These are phyloP conservation scores for Cordyceps cateniannulata DNA, from an alignment of 2,329 filamentous ascomycete species.

Conservation along the genomic window DNA sequence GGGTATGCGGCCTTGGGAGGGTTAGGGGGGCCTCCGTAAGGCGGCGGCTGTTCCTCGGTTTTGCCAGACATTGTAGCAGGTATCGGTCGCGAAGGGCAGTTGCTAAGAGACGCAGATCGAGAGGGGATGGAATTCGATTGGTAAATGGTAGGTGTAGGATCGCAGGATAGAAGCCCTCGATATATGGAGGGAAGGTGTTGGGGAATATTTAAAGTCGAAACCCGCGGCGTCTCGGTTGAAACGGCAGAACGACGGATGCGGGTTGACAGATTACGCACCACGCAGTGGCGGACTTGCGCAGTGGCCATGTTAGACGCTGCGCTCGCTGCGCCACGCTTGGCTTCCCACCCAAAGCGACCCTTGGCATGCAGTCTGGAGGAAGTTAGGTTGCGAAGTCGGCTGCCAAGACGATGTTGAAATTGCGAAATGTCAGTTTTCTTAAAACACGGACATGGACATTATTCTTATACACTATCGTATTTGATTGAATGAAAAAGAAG, in stretches of 20 bases:
- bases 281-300: slow-evolving; percentile 1
- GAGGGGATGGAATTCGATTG: not conserved
- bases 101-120: not conserved
- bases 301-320: slow-evolving; percentile 5
- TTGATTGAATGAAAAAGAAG: not conserved
- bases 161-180: not conserved
- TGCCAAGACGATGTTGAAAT: not conserved
- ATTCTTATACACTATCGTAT: not conserved
- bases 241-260: slow-evolving; percentile 6
- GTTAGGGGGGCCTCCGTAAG: slow-evolving; percentile 35
- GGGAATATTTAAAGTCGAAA: slow-evolving; percentile 7
- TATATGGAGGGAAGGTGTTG: not conserved
- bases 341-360: slow-evolving; percentile 10
- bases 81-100: not conserved
- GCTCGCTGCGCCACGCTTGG: slow-evolving; percentile 30
- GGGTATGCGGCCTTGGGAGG: slow-evolving; percentile 39
- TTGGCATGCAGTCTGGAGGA: not conserved
- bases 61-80: slow-evolving; percentile 35
- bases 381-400: not conserved
- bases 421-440: not conserved
- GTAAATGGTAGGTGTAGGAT: not conserved
- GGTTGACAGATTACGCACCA: slow-evolving; percentile 10
- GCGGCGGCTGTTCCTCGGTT: slow-evolving; percentile 43
- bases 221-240: not conserved
- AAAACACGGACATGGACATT: not conserved